Percentiles rank a stretch among this genome's conserved stretches.
Evolutionary conservation across 1,284 basidiomycete genomes (phyloP).

Genomic region (Cryptococcus maquisensis): DNA sequence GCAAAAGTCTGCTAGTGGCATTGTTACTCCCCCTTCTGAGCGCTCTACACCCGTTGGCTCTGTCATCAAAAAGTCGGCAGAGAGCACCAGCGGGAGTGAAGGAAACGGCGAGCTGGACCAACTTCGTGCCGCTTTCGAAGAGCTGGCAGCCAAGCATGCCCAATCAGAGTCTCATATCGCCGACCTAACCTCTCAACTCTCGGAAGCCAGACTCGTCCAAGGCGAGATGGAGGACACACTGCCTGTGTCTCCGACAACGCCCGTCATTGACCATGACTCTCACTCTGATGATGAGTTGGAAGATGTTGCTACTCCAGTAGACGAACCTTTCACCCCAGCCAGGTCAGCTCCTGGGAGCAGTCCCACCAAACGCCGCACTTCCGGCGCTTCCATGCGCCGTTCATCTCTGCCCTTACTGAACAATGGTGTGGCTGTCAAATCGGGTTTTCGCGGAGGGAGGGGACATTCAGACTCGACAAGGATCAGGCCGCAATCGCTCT

Average conservation of each 20-base stretch:
- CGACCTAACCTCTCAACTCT: constrained; percentile 74
- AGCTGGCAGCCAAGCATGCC: constrained; percentile 73
- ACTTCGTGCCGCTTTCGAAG: constrained; percentile 69
- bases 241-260: constrained; percentile 12
- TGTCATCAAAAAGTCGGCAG: too few relatives aligned
- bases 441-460: constrained; percentile 47
- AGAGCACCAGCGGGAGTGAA: too few relatives aligned
- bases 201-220: constrained; percentile 64
- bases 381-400: constrained; percentile 11
- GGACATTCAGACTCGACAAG: constrained; percentile 32
- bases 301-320: too few relatives aligned
- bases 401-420: constrained; percentile 18
- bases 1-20: background rate
- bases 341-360: constrained; percentile 1
- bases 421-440: constrained; percentile 10
- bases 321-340: background rate
- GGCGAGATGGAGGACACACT: constrained; percentile 26
- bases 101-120: constrained; percentile 14
- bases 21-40: constrained; percentile 6
- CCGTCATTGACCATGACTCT: background rate
- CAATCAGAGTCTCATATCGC: constrained; percentile 75
- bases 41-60: background rate
- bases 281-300: constrained; percentile 10
- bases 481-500: constrained; percentile 64
- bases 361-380: background rate